Conservation (phyloP, 2,329 filamentous ascomycete species). For the Claviceps quebecensis region DNA sequence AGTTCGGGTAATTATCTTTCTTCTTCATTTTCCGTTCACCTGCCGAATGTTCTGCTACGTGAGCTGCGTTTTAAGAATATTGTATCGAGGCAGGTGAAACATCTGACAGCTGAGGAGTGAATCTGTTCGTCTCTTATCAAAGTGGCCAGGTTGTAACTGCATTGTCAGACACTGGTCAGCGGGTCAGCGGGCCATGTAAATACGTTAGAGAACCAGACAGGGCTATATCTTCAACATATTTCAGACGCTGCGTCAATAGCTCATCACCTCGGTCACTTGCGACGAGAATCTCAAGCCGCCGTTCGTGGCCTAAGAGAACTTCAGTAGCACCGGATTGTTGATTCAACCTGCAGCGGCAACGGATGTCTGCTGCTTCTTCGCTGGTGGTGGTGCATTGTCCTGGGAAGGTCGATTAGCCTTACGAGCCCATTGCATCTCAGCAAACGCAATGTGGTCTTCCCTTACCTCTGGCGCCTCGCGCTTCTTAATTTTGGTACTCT, state of each 20-base stretch:
- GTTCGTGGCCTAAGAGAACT: not conserved
- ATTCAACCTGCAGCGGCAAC: slow-evolving; percentile 25
- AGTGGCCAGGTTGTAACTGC: slow-evolving; percentile 3
- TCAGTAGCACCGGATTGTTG: not conserved
- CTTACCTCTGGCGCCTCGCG: slow-evolving; percentile 34
- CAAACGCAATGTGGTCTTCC: slow-evolving; percentile 5
- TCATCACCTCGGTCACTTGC: not conserved
- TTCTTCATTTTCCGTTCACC: not conserved
- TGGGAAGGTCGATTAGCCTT: slow-evolving; percentile 15
- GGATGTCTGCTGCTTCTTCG: slow-evolving; percentile 28
- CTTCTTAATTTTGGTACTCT: slow-evolving; percentile 33
- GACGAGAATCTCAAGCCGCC: not conserved
- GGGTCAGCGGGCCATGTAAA: slow-evolving; percentile 2
- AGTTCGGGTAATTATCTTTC: not conserved
- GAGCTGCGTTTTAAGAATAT: not conserved
- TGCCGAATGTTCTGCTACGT: not conserved
- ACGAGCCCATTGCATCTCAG: slow-evolving; percentile 3
- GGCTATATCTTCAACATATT: slow-evolving; percentile 2
- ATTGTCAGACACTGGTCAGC: slow-evolving; percentile 4
- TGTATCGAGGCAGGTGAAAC: not conserved
- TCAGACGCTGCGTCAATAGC: not conserved
- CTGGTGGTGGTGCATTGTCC: slow-evolving; percentile 24
- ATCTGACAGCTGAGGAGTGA: not conserved
- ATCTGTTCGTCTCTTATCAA: not conserved
- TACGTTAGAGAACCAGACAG: slow-evolving; percentile 1